phyloP scores from a whole-genome alignment of 2,329 filamentous ascomycete species.

The Cryphonectria radicalis region DNA sequence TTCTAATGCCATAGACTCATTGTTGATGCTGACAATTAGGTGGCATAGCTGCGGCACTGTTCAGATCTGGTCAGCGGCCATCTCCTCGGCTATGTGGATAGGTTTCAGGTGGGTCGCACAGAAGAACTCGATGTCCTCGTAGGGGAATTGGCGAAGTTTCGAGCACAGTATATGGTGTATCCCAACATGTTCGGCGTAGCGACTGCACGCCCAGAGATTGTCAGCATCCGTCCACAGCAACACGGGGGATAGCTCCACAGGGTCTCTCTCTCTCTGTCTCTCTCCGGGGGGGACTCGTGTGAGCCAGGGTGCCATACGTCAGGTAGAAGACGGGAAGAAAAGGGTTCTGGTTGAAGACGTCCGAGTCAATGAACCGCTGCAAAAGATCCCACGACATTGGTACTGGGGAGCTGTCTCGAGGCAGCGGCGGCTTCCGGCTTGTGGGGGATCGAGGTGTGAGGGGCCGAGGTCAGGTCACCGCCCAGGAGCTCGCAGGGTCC shows the following conservation, averaged over 20 bases:
- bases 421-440: conserved; percentile 12
- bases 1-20: conserved; percentile 89
- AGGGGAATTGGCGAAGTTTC: conserved; percentile 86
- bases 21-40: conserved; percentile 84
- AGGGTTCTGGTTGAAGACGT: conserved; percentile 90
- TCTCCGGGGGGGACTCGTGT: neutral
- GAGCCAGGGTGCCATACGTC: conserved; percentile 63
- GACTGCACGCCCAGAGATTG: conserved; percentile 52
- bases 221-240: conserved; percentile 16
- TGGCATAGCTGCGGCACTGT: conserved; percentile 79
- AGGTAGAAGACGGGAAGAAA: conserved; percentile 88
- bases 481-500: conserved; percentile 10
- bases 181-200: conserved; percentile 87
- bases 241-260: conserved; percentile 19
- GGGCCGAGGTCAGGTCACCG: conserved; percentile 12
- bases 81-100: neutral
- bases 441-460: conserved; percentile 30
- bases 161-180: conserved; percentile 89
- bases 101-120: conserved; percentile 33
- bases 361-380: conserved; percentile 88
- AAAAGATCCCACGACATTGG: conserved; percentile 84
- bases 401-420: conserved; percentile 35
- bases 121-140: conserved; percentile 93
- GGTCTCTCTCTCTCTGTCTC: neutral
- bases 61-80: conserved; percentile 2